Conservation (phyloP, 495 filamentous ascomycete genomes). For the Daldinia childiae region DNA sequence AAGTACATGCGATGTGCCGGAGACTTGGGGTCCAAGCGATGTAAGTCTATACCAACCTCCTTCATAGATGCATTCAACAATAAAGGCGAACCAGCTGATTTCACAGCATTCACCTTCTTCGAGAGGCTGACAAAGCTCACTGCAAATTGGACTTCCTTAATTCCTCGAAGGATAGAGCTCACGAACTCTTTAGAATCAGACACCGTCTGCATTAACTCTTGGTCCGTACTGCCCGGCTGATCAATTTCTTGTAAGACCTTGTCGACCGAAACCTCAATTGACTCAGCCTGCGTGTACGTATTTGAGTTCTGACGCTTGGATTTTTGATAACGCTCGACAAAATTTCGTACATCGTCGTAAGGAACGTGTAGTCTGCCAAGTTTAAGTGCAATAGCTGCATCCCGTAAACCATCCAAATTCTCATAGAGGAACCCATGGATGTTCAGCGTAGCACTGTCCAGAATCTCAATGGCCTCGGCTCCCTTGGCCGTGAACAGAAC, state of each 20-base stretch:
- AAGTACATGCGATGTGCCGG: constrained; percentile 99
- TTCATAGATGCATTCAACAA: constrained; percentile 92
- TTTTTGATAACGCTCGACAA: constrained; percentile 60
- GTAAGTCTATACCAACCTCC: constrained; percentile 91
- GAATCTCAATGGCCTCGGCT: constrained; percentile 82
- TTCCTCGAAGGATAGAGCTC: constrained; percentile 86
- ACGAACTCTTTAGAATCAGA: constrained; percentile 94
- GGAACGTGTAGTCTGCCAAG: constrained; percentile 89
- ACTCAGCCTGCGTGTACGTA: constrained; percentile 44
- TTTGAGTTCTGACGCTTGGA: constrained; percentile 45
- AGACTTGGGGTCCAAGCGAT: constrained; percentile 91
- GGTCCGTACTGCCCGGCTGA: constrained; percentile 74
- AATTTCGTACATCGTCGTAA: constrained; percentile 81
- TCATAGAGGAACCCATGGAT: constrained; percentile 93
- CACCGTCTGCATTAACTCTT: constrained; percentile 82
- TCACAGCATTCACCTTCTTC: constrained; percentile 73
- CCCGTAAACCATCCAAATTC: constrained; percentile 84
- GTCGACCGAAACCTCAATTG: constrained; percentile 70
- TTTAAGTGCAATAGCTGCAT: constrained; percentile 90
- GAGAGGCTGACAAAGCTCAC: constrained; percentile 91
- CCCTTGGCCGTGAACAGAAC: constrained; percentile 88
- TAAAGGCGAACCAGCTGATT: constrained; percentile 71
- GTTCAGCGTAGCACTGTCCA: constrained; percentile 89
- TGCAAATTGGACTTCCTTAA: constrained; percentile 96
- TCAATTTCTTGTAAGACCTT: constrained; percentile 84